Percentiles rank a stretch among this genome's conserved stretches.
Evolutionary conservation across 2,329 filamentous ascomycete genomes (phyloP).

Genomic region (Bertia moriformis): DNA sequence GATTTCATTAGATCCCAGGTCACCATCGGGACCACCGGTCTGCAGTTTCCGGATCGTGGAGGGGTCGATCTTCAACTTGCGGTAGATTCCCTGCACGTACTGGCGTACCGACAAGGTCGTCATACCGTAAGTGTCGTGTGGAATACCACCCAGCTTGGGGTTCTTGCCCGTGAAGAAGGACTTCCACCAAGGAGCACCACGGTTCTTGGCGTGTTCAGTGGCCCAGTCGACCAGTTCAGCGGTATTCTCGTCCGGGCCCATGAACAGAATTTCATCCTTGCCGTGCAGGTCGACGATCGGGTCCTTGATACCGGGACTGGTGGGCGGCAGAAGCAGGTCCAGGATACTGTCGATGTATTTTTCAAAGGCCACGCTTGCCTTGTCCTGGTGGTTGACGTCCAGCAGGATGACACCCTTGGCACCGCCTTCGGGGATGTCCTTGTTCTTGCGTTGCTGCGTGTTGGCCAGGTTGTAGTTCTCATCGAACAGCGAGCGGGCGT

Average conservation of each 20-base stretch:
- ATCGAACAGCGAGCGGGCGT: slow-evolving; percentile 89
- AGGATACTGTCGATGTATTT: slow-evolving; percentile 99
- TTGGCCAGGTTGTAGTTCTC: slow-evolving; percentile 98
- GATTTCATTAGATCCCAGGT: slow-evolving; percentile 95
- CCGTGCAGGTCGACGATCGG: slow-evolving; percentile 91
- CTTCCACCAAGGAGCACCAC: slow-evolving; percentile 97
- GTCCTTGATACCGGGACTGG: slow-evolving; percentile 95
- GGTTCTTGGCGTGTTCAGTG: slow-evolving; percentile 77
- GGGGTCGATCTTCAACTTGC: slow-evolving; percentile 82
- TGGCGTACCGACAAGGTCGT: slow-evolving; percentile 92
- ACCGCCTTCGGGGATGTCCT: slow-evolving; percentile 95
- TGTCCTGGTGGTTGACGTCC: slow-evolving; percentile 87
- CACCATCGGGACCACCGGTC: slow-evolving; percentile 91
- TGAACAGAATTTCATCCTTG: slow-evolving; percentile 92
- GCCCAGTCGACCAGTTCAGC: slow-evolving; percentile 96
- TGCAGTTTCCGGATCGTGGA: slow-evolving; percentile 82
- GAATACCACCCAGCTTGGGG: slow-evolving; percentile 87
- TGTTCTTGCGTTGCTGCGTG: slow-evolving; percentile 99
- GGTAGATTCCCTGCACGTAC: slow-evolving; percentile 91
- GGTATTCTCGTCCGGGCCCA: slow-evolving; percentile 98
- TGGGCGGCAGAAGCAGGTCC: slow-evolving; percentile 77
- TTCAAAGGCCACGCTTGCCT: slow-evolving; percentile 82
- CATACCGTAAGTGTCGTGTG: slow-evolving; percentile 94
- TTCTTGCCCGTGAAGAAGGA: slow-evolving; percentile 99
- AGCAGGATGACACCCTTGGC: slow-evolving; percentile 96